Evolutionary conservation across 2,329 filamentous ascomycete genomes (phyloP).

Genomic region (Pseudodiploospora longispora): DNA sequence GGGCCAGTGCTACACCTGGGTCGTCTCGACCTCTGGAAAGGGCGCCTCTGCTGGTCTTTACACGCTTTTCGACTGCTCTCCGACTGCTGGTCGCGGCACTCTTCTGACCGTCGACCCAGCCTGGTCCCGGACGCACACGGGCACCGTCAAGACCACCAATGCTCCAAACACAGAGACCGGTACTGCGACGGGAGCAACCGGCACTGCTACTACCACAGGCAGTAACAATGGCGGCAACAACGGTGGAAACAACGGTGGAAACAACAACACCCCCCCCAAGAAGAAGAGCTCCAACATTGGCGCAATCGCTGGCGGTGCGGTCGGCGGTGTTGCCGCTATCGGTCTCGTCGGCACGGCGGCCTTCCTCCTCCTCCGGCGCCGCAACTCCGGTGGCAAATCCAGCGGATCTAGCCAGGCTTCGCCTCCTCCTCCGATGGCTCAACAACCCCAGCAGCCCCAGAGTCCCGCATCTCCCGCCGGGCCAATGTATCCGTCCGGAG

Average conservation of each 20-base stretch:
- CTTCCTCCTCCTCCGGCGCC: constrained; percentile 31
- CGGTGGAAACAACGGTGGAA: constrained; percentile 9
- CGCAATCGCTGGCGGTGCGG: constrained; percentile 38
- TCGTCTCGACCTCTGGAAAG: constrained; percentile 15
- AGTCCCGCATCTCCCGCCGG: constrained; percentile 16
- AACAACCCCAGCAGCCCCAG: constrained; percentile 4
- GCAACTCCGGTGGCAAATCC: constrained; percentile 8
- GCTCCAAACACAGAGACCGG: background rate
- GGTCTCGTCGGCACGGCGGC: constrained; percentile 30
- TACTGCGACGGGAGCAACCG: constrained; percentile 4
- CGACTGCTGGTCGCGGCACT: constrained; percentile 14
- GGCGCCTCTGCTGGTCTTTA: constrained; percentile 8
- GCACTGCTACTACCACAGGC: constrained; percentile 7
- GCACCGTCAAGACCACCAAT: constrained; percentile 3
- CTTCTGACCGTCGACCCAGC: constrained; percentile 23
- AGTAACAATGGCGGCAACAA: constrained; percentile 25
- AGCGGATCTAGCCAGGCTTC: constrained; percentile 13
- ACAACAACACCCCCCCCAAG: background rate
- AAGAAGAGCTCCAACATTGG: constrained; percentile 25
- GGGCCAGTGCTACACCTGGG: constrained; percentile 21
- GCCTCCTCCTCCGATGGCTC: background rate
- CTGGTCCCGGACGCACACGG: constrained; percentile 15
- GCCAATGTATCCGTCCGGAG: constrained; percentile 19
- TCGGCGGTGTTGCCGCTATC: constrained; percentile 36
- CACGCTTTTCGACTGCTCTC: constrained; percentile 20